Evolutionary conservation across 805 yeast genomes (phyloP), one percentile per base, ranked within the genome.

Genomic region (Sugiyamaella chiloensis): DNA sequence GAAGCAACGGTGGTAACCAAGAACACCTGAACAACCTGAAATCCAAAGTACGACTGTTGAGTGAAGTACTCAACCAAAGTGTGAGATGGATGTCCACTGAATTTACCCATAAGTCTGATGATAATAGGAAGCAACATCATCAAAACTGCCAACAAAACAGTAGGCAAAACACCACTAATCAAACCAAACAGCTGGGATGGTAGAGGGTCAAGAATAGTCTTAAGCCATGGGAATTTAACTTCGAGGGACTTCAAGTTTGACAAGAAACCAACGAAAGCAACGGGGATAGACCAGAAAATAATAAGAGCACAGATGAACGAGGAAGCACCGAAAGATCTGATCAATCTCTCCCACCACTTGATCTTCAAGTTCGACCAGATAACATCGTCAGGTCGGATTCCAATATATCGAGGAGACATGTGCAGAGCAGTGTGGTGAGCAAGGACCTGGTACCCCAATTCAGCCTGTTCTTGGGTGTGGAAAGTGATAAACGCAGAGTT

Each of bases 231-330:
- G 24, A 91, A 78, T 54, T 78, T 80, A 30, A 75, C 71, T 31
- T 85, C 87, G 62, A 89, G 73, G 60, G 76, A 83, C 55, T 83
- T 80, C 57, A 91, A 78, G 67, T 91, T 93, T 20, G 98, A 91
- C 54, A 93, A 83, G 58, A 81, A 77, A 78, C 98, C 98, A 44
- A 91, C 96, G 60, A 88, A 89, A n/a, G 97, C 96, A 32, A 91
- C 97, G 7, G 99, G 99, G 58, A 91, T 81, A 36, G 96, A 83
- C 98, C 98, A 91, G 69, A 89, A 88, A 41, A 91, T 78, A 52
- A 91, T 80, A 66, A 83, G 70, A 21, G 85, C 79, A 60, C 85
- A 72, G 42, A 88, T 69, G 47, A 66, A 58, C 3, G 68, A 59
- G 12, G 86, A 72, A 1, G 95, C 91, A 46, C 76, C 69, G 20